Evolutionary conservation across 805 yeast genomes (phyloP), one percentile per base, ranked within the genome.

Genomic region (Candida boleticola): DNA sequence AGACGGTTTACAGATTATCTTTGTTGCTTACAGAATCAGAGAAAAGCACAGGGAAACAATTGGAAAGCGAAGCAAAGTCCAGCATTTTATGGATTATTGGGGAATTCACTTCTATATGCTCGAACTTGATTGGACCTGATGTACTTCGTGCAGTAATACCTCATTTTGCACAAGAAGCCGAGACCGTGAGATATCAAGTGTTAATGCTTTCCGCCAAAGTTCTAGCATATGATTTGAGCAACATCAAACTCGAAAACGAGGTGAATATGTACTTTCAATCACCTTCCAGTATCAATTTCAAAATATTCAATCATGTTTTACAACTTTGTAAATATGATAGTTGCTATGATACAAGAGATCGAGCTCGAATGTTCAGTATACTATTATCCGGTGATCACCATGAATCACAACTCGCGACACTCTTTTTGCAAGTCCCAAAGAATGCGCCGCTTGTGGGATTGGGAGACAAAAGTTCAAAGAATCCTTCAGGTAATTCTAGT

Each of bases 41-140:
- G 6, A n/a, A 51, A 14, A 11, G 11, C 10, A 11, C 7, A 7
- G 32, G 17, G 18, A 31, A 19, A 7, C 30, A 43, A 16, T 41
- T 63, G n/a, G 65, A 59, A 14, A 50, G 57, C 17, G 66, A 61
- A 14, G 95, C 98, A 0, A 79, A 82, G 49, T 89, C 95, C 1
- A 85, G 92, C 36, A 82, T 90, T 9, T 73, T 92, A 5, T 93
- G 98, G 98, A 71, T 92, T 7, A 76, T 92, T 40, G 97, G 98
- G 3, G 97, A 93, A 55, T 83, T 82, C 56, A 72, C 83, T 0
- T 57, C 50, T 23, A 52, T 54, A 9, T 57, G 60, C 17, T 44
- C 58, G 20, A 67, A 65, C 30, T 48, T 57, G 20, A 61, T 86
- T 39, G 83, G 90, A 3, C 90, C 95, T 0, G 97, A 92, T 56